phyloP scores from a whole-genome alignment of 768 basidiomycete genomes.

The Punctularia strigosozonata region DNA sequence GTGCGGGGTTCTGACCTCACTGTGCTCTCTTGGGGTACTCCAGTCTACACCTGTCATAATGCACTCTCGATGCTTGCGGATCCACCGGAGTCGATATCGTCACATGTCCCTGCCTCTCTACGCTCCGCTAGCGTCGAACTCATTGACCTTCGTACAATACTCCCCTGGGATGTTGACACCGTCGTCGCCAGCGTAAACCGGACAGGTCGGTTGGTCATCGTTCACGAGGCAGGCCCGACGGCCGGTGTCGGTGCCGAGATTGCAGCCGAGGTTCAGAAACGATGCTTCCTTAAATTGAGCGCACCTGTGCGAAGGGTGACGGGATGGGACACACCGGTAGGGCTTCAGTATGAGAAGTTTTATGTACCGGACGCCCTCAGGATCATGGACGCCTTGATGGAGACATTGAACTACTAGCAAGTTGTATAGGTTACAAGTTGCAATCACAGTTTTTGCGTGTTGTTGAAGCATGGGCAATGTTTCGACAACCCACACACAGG shows the following conservation, averaged over 20 bases:
- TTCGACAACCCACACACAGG: not conserved
- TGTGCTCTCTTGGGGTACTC: constrained; percentile 87
- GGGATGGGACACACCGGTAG: constrained; percentile 89
- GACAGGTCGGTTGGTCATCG: constrained; percentile 77
- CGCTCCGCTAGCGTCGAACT: constrained; percentile 72
- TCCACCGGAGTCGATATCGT: constrained; percentile 52
- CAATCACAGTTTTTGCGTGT: constrained; percentile 4
- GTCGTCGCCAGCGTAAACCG: constrained; percentile 73
- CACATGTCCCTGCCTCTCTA: constrained; percentile 51
- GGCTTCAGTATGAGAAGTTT: constrained; percentile 85
- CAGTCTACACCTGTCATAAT: constrained; percentile 79
- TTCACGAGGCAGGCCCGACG: constrained; percentile 85
- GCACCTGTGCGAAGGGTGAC: constrained; percentile 82
- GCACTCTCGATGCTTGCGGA: constrained; percentile 63
- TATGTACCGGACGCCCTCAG: constrained; percentile 81
- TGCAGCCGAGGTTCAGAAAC: constrained; percentile 80
- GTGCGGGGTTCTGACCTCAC: constrained; percentile 75
- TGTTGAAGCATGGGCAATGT: constrained; percentile 1
- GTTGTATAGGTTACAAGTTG: not conserved
- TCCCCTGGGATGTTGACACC: constrained; percentile 82
- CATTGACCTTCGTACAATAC: constrained; percentile 80
- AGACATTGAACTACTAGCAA: constrained; percentile 61
- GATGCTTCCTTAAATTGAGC: constrained; percentile 78
- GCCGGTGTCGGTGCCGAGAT: constrained; percentile 89
- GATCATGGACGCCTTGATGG: constrained; percentile 71